Evolutionary conservation across 2,329 filamentous ascomycete genomes (phyloP), one percentile per base, ranked within the genome.

Genomic region (Neofusicoccum kwambonambiense): DNA sequence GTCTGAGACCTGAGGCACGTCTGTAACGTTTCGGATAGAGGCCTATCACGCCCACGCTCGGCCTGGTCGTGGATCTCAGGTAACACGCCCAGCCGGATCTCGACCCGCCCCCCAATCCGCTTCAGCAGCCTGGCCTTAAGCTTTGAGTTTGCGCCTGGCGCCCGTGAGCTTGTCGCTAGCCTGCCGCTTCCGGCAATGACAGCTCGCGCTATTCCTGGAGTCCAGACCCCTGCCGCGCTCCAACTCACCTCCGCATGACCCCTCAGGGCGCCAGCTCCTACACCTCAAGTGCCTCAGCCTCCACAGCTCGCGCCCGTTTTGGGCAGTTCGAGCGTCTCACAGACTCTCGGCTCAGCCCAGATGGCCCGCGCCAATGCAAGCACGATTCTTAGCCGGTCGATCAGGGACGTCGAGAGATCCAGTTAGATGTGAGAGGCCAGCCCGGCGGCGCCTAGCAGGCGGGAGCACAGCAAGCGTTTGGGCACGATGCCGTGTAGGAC

Each of bases 381-480:
- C 12, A n/a, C 54, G 54, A 17, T 44, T 12, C 27, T 45, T 58
- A 17, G 54, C 39, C 41, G 12, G 54, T 58, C 54, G 54, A 58
- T 58, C 54, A 58, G 54, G 54, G 54, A 11, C 39, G 3, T n/a
- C 13, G 27, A 12, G 56, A 47, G 56, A 60, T 60, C 56, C 56
- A 60, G 56, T 60, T 60, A 60, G 56, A 60, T 60, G 27, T 19
- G 41, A 44, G 17, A 17, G 45, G 54, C 54, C 54, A 41, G 6
- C 54, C 19, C 19, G 15, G 3, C 39, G 7, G 54, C 41, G 54
- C 39, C 41, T 58, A n/a, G 44, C 8, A 35, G 39, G 13, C 34
- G 15, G 54, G 12, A 6, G 13, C 13, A 6, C 22, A 19, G 39
- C 22, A 47, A 39, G 41, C 56, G n/a, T 13, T 47, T 19, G 56